phyloP scores from a whole-genome alignment of 441 rosid species.

The Gossypium trilobum region DNA sequence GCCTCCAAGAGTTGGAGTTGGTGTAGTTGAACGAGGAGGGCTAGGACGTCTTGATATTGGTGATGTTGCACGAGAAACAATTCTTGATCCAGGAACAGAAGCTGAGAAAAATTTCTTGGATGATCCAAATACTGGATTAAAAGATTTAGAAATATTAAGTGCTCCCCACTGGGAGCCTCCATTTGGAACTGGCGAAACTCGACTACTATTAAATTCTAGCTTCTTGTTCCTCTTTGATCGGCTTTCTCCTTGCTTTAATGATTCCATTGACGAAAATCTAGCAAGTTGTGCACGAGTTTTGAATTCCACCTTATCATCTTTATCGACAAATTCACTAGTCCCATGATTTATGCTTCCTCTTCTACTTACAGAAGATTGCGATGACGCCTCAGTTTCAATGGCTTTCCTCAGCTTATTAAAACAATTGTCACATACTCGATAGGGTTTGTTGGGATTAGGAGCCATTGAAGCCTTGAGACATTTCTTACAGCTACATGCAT shows the following conservation, averaged over 20 bases:
- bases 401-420: constrained; percentile 67
- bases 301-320: constrained; percentile 68
- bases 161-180: constrained; percentile 78
- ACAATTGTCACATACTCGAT: constrained; percentile 85
- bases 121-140: constrained; percentile 76
- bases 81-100: constrained; percentile 97
- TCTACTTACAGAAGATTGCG: constrained; percentile 60
- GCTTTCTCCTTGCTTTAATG: constrained; percentile 58
- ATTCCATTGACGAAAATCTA: constrained; percentile 74
- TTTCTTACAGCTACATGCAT: constrained; percentile 82
- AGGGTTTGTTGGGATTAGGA: constrained; percentile 80
- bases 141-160: constrained; percentile 60
- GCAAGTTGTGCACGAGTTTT: constrained; percentile 66
- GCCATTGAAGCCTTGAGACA: constrained; percentile 92
- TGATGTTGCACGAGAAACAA: constrained; percentile 90
- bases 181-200: constrained; percentile 80
- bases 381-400: constrained; percentile 51
- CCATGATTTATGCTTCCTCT: constrained; percentile 63
- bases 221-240: constrained; percentile 74
- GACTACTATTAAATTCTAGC: constrained; percentile 74
- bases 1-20: constrained; percentile 81
- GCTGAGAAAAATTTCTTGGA: constrained; percentile 94
- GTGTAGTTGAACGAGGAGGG: constrained; percentile 94
- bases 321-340: constrained; percentile 43
- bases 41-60: constrained; percentile 84